phyloP scores from a whole-genome alignment of 805 yeast species.

The Saturnispora diversa region DNA sequence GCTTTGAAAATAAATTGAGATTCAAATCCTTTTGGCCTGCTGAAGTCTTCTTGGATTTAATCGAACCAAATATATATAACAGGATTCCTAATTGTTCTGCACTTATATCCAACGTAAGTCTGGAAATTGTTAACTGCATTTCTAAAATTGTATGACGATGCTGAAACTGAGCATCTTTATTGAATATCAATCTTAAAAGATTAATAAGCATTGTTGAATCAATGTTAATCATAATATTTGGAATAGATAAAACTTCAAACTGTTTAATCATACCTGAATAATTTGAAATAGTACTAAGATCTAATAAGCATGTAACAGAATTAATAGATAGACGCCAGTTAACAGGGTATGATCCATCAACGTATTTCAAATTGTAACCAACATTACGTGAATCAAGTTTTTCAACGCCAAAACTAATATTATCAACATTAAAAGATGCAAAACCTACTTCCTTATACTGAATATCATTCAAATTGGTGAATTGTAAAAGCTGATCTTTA shows the following conservation, averaged over 20 bases:
- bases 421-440: slow-evolving; percentile 15
- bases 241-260: slow-evolving; percentile 28
- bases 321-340: slow-evolving; percentile 33
- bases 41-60: background rate
- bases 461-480: background rate
- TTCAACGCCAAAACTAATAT: slow-evolving; percentile 16
- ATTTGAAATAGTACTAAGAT: slow-evolving; percentile 17
- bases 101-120: slow-evolving; percentile 38
- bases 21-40: no score
- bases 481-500: slow-evolving; percentile 9
- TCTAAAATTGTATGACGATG: slow-evolving; percentile 25
- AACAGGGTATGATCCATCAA: slow-evolving; percentile 36
- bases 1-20: no score
- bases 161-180: slow-evolving; percentile 20
- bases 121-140: slow-evolving; percentile 34
- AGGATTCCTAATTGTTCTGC: slow-evolving; percentile 33
- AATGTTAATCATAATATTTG: slow-evolving; percentile 20
- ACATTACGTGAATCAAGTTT: slow-evolving; percentile 25
- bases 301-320: slow-evolving; percentile 27
- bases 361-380: slow-evolving; percentile 39
- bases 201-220: slow-evolving; percentile 19
- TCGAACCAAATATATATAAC: slow-evolving; percentile 11
- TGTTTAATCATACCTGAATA: slow-evolving; percentile 13
- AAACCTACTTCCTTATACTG: slow-evolving; percentile 14
- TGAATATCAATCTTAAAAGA: slow-evolving; percentile 14